Base-by-base conservation (phyloP, 2,329 filamentous ascomycete species). In the Xylariaceae sp. region DNA sequence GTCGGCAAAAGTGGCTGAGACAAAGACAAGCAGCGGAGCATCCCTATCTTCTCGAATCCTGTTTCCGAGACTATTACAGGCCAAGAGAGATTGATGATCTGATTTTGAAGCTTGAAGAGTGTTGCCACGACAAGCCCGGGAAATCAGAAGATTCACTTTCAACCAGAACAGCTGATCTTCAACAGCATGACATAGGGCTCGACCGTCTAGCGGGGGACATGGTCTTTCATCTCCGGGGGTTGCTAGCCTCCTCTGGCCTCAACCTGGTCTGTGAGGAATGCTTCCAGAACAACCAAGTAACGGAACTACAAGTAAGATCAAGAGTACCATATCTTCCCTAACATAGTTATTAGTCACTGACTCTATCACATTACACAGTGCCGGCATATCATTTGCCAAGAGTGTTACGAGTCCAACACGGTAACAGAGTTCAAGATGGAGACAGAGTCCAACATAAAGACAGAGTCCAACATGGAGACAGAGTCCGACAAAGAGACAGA, bases 21-120 rank as follows among this genome's bases (percentile, higher is more conserved):
- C 38, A 47, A 16, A 31, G 46, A 23, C 46, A 49, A 39, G 44
- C 46, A 9, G 41, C 30, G 3, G 36, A 44, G 11, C 46, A 49
- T 31, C 38, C 30, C 2, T 39, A 40, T 29, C 36, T 42, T 11
- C n/a, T 47, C 1, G 38, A 44, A 5, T 9, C n/a, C 1, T 23
- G 17, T 34, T 18, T 41, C 4, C 31, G 16, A 30, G 19, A 36
- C 2, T 14, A n/a, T 3, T 11, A 42, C 8, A 36, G 31, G 5
- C 5, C 5, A 15, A 17, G 30, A 2, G 41, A 43, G n/a, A 0
- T 46, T 3, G 8, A 26, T 11, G 18, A 11, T 2, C 15, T 46
- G 12, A 27, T 33, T 4, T 12, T 15, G 12, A 32, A 41, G n/a
- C 37, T 46, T 7, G 9, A 19, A 3, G 9, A 32, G 8, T 28